Evolutionary conservation across 345 rosid genomes (phyloP).

Genomic region (Brassica cretica): DNA sequence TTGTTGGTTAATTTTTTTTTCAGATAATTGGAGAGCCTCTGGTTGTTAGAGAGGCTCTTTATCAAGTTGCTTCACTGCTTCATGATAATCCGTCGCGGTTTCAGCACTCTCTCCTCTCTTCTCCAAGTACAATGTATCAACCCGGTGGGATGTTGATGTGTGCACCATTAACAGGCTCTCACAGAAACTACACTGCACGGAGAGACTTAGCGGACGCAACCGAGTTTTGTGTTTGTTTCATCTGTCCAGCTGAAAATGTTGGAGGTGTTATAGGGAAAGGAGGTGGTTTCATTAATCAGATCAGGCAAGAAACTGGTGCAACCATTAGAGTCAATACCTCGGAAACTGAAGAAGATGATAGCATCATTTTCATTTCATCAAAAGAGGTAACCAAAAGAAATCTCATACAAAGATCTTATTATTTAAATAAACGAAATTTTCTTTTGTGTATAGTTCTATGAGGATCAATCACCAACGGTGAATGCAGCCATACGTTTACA

Average conservation of each 20-base stretch:
- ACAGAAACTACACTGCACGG: slow-evolving; percentile 53
- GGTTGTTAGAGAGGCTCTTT: slow-evolving; percentile 60
- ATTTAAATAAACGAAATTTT: neutral
- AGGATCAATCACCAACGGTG: slow-evolving; percentile 67
- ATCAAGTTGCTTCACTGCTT: slow-evolving; percentile 64
- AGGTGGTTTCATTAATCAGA: slow-evolving; percentile 65
- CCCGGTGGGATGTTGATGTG: slow-evolving; percentile 51
- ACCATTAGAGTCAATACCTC: slow-evolving; percentile 69
- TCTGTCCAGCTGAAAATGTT: slow-evolving; percentile 64
- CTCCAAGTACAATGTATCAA: slow-evolving; percentile 46
- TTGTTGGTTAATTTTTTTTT: slow-evolving; percentile 17
- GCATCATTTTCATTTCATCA: slow-evolving; percentile 60
- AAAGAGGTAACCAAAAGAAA: slow-evolving; percentile 54
- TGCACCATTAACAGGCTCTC: slow-evolving; percentile 49
- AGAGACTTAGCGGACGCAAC: slow-evolving; percentile 55
- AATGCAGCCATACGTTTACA: slow-evolving; percentile 73
- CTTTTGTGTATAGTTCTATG: slow-evolving; percentile 49
- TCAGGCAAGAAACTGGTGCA: slow-evolving; percentile 74
- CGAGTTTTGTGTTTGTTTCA: slow-evolving; percentile 67
- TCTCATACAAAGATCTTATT: neutral
- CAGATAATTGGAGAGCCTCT: slow-evolving; percentile 70
- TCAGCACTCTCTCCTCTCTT: slow-evolving; percentile 59
- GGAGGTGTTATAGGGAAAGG: slow-evolving; percentile 81
- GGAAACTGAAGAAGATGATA: slow-evolving; percentile 59
- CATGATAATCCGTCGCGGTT: slow-evolving; percentile 74